phyloP scores from a whole-genome alignment of 2,329 filamentous ascomycete species.

The Leptosphaerulina australis region DNA sequence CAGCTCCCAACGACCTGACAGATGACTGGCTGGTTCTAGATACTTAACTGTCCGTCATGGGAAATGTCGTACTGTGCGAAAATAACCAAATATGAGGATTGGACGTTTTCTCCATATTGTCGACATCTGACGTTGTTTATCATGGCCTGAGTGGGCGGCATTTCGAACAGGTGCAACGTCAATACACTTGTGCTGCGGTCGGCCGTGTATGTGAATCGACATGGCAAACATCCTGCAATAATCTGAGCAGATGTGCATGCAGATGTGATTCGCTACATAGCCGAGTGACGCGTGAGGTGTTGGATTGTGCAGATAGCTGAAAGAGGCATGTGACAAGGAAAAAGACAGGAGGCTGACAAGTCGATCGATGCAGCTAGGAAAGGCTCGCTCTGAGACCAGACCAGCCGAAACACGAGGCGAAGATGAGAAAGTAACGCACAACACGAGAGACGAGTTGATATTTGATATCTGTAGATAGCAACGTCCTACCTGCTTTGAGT shows the following conservation, averaged over 20 bases:
- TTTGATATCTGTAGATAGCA: background rate
- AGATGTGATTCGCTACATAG: background rate
- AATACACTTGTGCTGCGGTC: background rate
- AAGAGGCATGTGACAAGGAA: background rate
- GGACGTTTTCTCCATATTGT: too few species aligned
- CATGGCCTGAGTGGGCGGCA: background rate
- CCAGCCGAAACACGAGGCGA: background rate
- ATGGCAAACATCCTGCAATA: background rate
- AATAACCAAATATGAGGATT: too few species aligned
- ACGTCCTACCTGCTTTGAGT: background rate
- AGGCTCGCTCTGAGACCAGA: too few species aligned
- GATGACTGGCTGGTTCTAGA: background rate
- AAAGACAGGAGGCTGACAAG: background rate
- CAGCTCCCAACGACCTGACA: conserved; percentile 5
- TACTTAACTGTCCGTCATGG: background rate
- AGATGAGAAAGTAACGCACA: background rate
- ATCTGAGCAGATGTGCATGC: background rate
- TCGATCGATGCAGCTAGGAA: background rate
- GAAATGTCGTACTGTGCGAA: background rate
- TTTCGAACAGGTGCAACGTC: background rate
- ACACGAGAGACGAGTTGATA: background rate
- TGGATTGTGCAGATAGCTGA: background rate
- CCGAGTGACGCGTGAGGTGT: conserved; percentile 2
- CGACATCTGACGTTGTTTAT: background rate
- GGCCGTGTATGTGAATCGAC: background rate